Conservation (phyloP, 306 rosid species). For the Ziziphus jujuba region DNA sequence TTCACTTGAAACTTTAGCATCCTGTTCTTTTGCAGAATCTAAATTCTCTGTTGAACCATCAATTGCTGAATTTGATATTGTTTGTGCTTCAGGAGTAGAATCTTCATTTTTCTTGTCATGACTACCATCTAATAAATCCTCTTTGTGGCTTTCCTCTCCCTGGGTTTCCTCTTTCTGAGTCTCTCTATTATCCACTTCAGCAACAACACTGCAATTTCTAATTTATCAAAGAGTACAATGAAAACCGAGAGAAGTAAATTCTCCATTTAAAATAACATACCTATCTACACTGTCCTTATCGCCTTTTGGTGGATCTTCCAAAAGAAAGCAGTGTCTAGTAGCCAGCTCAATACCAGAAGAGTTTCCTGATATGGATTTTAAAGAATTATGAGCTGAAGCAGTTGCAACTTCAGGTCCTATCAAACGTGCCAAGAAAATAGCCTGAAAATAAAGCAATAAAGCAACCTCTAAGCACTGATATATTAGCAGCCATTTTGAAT, state of each 20-base stretch:
- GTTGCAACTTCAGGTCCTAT: slow-evolving; percentile 75
- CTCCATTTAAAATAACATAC: slow-evolving; percentile 43
- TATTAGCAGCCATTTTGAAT: neutral
- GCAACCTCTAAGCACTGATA: slow-evolving; percentile 6
- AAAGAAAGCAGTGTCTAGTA: slow-evolving; percentile 65
- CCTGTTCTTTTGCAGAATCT: slow-evolving; percentile 41
- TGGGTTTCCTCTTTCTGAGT: slow-evolving; percentile 37
- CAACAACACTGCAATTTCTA: slow-evolving; percentile 37
- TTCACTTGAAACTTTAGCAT: slow-evolving; percentile 23
- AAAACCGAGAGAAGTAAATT: slow-evolving; percentile 21
- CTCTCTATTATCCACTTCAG: slow-evolving; percentile 45
- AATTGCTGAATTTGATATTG: slow-evolving; percentile 27
- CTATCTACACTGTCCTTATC: slow-evolving; percentile 55
- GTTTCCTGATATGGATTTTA: slow-evolving; percentile 61
- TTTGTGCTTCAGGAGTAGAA: slow-evolving; percentile 44
- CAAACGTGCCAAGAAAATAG: slow-evolving; percentile 67
- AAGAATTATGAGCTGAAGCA: slow-evolving; percentile 76
- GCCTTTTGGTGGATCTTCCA: slow-evolving; percentile 75
- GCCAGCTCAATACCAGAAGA: slow-evolving; percentile 74
- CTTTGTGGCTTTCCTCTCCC: slow-evolving; percentile 40
- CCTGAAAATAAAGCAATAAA: slow-evolving; percentile 47
- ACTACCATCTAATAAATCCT: slow-evolving; percentile 39
- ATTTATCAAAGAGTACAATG: slow-evolving; percentile 29
- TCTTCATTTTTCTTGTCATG: slow-evolving; percentile 35
- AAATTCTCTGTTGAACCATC: slow-evolving; percentile 36